These are phyloP conservation scores for Neospora caninum DNA, from an alignment of 169 alveolate species.

Conservation along the genomic window DNA sequence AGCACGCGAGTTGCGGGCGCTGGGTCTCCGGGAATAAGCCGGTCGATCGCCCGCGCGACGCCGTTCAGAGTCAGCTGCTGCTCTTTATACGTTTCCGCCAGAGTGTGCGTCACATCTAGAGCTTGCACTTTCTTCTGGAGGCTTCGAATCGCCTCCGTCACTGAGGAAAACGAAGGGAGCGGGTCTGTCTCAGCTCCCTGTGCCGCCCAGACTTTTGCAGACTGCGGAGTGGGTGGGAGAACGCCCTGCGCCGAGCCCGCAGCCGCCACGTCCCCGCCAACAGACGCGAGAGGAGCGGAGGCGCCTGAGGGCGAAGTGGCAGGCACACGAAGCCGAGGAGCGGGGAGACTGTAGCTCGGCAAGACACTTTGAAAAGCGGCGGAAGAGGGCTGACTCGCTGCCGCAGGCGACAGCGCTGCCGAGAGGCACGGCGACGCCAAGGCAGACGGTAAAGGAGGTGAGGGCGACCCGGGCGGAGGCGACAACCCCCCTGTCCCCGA, in stretches of 20 bases:
- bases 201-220: not conserved
- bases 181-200: not conserved
- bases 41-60: not conserved
- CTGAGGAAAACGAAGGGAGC: not conserved
- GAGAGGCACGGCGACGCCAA: slow-evolving; percentile 9
- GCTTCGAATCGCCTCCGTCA: not conserved
- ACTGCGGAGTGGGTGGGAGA: not conserved
- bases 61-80: slow-evolving; percentile 25
- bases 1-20: slow-evolving; percentile 21
- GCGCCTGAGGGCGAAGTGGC: not conserved
- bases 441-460: not conserved
- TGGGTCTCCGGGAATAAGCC: slow-evolving; percentile 6
- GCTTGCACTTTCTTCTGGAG: slow-evolving; percentile 7
- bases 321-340: not conserved
- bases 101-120: not conserved
- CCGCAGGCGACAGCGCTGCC: not conserved
- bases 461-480: not conserved
- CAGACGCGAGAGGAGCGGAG: not conserved
- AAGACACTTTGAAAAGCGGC: not conserved
- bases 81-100: not conserved
- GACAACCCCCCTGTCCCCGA: not conserved
- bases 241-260: not conserved
- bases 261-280: not conserved
- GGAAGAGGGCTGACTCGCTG: not conserved
- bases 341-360: not conserved